phyloP scores from a whole-genome alignment of 192 early-diverging fungal genomes.

The Rhizophagus clarus region DNA sequence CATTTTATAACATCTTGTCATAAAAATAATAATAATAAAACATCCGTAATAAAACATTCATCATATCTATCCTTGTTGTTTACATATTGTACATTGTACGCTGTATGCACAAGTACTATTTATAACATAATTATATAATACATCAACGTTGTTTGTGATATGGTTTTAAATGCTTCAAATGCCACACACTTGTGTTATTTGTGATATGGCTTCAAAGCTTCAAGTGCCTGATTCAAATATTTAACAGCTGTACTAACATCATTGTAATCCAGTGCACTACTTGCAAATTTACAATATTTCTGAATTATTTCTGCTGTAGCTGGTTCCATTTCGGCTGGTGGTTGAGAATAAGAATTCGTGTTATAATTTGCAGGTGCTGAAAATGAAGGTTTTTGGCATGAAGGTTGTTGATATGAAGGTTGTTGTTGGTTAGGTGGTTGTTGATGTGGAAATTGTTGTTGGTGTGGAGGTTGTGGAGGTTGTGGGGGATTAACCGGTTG shows the following conservation, averaged over 20 bases:
- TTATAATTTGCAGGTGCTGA: background rate
- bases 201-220: constrained; percentile 30
- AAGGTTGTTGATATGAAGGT: constrained; percentile 30
- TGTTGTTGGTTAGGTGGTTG: constrained; percentile 37
- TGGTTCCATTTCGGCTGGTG: constrained; percentile 46
- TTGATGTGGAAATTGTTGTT: constrained; percentile 33
- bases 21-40: too few species aligned
- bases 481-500: constrained; percentile 33
- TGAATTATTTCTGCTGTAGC: constrained; percentile 67
- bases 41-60: too few species aligned
- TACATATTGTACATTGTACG: too few species aligned
- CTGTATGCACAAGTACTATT: background rate
- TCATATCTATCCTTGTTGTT: background rate
- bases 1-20: too few species aligned
- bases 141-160: background rate
- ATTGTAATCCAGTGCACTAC: constrained; percentile 93
- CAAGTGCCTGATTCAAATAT: constrained; percentile 72
- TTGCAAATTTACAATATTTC: constrained; percentile 89
- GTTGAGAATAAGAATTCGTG: constrained; percentile 17
- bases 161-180: constrained; percentile 40
- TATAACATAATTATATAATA: background rate
- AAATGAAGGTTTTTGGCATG: constrained; percentile 31
- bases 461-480: constrained; percentile 34
- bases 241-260: constrained; percentile 86
- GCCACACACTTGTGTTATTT: constrained; percentile 49